These are phyloP conservation scores for Elaeagnus macrophylla DNA, from an alignment of 306 rosid genomes.

Conservation along the genomic window DNA sequence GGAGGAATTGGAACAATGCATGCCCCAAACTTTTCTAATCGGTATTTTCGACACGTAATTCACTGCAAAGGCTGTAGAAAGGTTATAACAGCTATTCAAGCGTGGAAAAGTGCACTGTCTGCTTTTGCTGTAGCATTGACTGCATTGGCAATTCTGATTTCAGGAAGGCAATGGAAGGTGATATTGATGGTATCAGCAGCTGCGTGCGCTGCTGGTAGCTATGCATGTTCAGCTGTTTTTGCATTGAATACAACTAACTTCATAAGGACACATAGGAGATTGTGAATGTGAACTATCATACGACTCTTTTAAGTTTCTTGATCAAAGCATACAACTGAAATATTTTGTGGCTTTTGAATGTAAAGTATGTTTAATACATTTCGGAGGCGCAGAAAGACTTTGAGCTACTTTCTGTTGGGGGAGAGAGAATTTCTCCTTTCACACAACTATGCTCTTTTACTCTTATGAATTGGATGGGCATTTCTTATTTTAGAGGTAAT, in stretches of 20 bases:
- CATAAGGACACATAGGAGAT: conserved; percentile 78
- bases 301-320: not conserved
- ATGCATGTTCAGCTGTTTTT: conserved; percentile 57
- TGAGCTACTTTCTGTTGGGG: too few relatives aligned
- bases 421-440: too few relatives aligned
- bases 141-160: conserved; percentile 53
- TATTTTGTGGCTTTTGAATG: too few relatives aligned
- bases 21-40: conserved; percentile 73
- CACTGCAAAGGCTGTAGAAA: conserved; percentile 74
- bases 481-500: too few relatives aligned
- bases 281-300: conserved; percentile 43
- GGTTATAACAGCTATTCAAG: conserved; percentile 56
- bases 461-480: too few relatives aligned
- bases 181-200: conserved; percentile 49
- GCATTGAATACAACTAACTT: conserved; percentile 79
- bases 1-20: conserved; percentile 78
- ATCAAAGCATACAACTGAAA: too few relatives aligned
- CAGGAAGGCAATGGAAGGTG: conserved; percentile 77
- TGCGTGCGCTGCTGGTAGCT: conserved; percentile 50
- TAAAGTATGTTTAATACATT: too few relatives aligned
- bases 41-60: conserved; percentile 78
- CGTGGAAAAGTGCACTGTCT: conserved; percentile 67
- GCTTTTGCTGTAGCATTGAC: conserved; percentile 35
- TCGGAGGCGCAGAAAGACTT: too few relatives aligned
- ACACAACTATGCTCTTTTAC: too few relatives aligned